These are phyloP conservation scores for Kokia cookei DNA, from an alignment of 441 rosid species.

Conservation along the genomic window DNA sequence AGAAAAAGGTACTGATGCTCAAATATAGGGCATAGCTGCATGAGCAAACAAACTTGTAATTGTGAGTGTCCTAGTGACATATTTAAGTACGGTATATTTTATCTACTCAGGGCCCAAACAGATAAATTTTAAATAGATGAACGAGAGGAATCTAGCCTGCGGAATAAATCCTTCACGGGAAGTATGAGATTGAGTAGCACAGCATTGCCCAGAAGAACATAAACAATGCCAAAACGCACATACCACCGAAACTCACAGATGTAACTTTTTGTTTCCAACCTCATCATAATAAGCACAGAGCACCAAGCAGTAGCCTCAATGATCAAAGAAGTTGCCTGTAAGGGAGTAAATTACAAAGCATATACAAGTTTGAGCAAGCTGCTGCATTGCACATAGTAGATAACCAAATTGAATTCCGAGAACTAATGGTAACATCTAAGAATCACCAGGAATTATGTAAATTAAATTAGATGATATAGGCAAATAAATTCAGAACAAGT, in stretches of 20 bases:
- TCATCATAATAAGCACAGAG: slow-evolving; percentile 67
- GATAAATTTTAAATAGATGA: neutral
- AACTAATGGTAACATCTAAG: neutral
- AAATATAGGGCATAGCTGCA: slow-evolving; percentile 61
- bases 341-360: slow-evolving; percentile 13
- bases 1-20: slow-evolving; percentile 51
- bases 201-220: slow-evolving; percentile 76
- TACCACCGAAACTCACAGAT: slow-evolving; percentile 82
- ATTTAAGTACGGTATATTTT: neutral
- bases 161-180: slow-evolving; percentile 41
- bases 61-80: neutral
- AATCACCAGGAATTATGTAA: neutral
- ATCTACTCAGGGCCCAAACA: neutral
- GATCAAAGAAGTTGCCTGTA: slow-evolving; percentile 57
- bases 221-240: slow-evolving; percentile 77
- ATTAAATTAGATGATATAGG: neutral
- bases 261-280: slow-evolving; percentile 71
- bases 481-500: neutral
- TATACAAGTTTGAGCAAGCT: neutral
- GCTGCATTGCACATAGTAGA: neutral
- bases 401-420: neutral
- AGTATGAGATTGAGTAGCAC: slow-evolving; percentile 64
- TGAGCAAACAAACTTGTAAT: slow-evolving; percentile 14
- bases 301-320: slow-evolving; percentile 76
- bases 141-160: slow-evolving; percentile 36